A percentile compares a stretch with the other conserved stretches of the same genome.
Conservation (phyloP, 1,139 yeast genomes). For the Pneumocystis murina region DNA sequence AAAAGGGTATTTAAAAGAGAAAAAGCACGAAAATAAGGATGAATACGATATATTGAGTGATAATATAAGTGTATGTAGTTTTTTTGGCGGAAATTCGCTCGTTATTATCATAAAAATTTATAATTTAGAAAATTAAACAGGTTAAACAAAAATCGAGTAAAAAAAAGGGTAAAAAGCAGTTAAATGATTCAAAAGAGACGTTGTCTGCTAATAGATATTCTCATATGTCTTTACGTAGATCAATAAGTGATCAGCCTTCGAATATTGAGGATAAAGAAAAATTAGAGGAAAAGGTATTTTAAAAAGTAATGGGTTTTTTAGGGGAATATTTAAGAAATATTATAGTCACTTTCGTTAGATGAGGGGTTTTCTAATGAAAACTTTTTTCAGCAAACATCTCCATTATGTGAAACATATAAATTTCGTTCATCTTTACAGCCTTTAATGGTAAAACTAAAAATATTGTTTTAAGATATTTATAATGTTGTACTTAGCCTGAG, state of each 20-base stretch:
- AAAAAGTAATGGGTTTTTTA: neutral
- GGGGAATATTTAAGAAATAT: neutral
- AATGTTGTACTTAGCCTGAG: neutral
- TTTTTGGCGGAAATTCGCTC: neutral
- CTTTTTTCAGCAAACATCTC: neutral
- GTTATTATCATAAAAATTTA: neutral
- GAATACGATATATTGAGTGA: neutral
- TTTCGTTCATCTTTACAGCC: neutral
- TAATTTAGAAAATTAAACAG: neutral
- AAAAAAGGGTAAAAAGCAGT: neutral
- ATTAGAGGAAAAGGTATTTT: neutral
- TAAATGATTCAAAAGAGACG: too few relatives aligned
- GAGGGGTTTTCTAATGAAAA: neutral
- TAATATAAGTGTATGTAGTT: neutral
- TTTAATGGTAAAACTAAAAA: neutral
- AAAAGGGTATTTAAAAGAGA: constrained; percentile 21
- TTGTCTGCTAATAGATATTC: neutral
- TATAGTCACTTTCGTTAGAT: neutral
- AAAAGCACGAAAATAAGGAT: neutral
- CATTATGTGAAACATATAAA: neutral
- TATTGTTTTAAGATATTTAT: neutral
- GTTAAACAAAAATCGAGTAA: neutral
- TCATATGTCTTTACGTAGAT: neutral
- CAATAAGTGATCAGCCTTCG: neutral
- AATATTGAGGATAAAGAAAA: neutral